Evolutionary conservation across 495 filamentous ascomycete genomes (phyloP).

Genomic region (Filosporella fistucella): DNA sequence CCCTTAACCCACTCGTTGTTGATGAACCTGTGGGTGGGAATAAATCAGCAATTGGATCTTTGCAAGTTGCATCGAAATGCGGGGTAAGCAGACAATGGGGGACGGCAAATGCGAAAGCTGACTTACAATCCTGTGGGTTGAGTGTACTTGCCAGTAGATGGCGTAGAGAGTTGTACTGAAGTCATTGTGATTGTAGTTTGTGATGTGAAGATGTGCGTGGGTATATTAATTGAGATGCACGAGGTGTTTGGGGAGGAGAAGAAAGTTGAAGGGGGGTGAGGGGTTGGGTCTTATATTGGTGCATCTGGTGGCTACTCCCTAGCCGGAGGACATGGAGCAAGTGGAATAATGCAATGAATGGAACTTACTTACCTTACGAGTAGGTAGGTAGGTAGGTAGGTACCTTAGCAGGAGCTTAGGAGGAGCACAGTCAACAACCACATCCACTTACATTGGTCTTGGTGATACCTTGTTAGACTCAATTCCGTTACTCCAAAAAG

Average conservation of each 20-base stretch:
- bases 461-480: too few species aligned
- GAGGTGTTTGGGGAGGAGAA: not conserved
- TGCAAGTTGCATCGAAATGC: conserved; percentile 7
- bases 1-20: conserved; percentile 94
- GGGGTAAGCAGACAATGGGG: conserved; percentile 7
- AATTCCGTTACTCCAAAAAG: too few species aligned
- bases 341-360: too few species aligned
- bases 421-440: too few species aligned
- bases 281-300: conserved; percentile 10
- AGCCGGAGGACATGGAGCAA: too few species aligned
- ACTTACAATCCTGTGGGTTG: conserved; percentile 90
- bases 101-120: not conserved
- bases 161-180: conserved; percentile 58
- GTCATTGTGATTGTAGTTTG: conserved; percentile 40
- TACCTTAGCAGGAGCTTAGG: too few species aligned
- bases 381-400: too few species aligned
- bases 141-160: conserved; percentile 66
- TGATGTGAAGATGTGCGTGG: too few species aligned
- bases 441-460: too few species aligned
- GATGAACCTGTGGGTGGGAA: conserved; percentile 69
- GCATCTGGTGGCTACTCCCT: too few species aligned
- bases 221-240: not conserved
- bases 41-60: not conserved
- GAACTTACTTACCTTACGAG: too few species aligned
- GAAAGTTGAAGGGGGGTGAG: not conserved